A percentile compares a stretch with the other conserved stretches of the same genome.
phyloP scores from a whole-genome alignment of 148 eudicot species.

The Vaccinium corymbosum region DNA sequence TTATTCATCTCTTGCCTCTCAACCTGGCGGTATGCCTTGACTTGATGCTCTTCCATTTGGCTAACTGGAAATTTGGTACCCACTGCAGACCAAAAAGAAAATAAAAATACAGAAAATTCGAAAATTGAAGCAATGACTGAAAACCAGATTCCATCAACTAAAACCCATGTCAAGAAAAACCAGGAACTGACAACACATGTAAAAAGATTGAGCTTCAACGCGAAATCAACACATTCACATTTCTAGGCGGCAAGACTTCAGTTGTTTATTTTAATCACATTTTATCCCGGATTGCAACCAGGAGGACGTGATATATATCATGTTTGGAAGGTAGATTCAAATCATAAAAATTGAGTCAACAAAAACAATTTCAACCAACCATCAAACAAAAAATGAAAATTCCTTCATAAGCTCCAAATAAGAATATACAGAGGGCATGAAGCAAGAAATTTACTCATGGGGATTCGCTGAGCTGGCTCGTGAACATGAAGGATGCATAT shows the following conservation, averaged over 20 bases:
- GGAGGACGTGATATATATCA: neutral
- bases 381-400: neutral
- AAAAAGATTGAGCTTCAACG: neutral
- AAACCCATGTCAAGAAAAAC: neutral
- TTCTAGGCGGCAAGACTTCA: neutral
- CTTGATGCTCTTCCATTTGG: slow-evolving; percentile 41
- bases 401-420: neutral
- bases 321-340: neutral
- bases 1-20: slow-evolving; percentile 49
- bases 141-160: neutral
- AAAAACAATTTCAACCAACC: neutral
- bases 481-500: slow-evolving; percentile 74
- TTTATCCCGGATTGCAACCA: neutral
- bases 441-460: slow-evolving; percentile 37
- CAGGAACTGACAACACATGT: neutral
- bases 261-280: neutral
- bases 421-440: neutral
- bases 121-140: no score
- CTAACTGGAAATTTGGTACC: slow-evolving; percentile 51
- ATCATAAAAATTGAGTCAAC: neutral
- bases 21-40: slow-evolving; percentile 37
- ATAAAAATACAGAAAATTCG: neutral
- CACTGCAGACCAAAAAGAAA: slow-evolving; percentile 40
- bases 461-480: slow-evolving; percentile 62
- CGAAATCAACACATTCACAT: neutral